Evolutionary conservation across 2,329 filamentous ascomycete genomes (phyloP), one percentile per base, ranked within the genome.

Genomic region (Paecilomyces sp.): DNA sequence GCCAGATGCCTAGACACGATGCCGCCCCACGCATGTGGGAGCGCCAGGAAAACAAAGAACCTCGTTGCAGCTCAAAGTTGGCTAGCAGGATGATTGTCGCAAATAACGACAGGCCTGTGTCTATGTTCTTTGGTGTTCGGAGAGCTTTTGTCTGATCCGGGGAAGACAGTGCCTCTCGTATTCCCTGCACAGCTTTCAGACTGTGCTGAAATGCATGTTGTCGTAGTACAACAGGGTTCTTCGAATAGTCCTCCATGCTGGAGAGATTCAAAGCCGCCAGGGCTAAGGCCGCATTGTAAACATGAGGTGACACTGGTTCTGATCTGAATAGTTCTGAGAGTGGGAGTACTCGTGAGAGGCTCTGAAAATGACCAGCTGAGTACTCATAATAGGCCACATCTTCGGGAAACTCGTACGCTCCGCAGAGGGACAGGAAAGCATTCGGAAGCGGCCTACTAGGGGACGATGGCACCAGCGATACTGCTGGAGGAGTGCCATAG

Each of bases 1-100:
- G 54, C 24, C 54, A 56, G 31, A 55, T 51, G 25, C 54, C 58
- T n/a, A 64, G 59, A 33, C 55, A 59, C n/a, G 47, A 47, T 24
- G 58, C 61, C 3, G 63, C 61, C 11, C 58, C 63, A 7, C 54
- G 57, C 57, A 63, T 62, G 22, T 63, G 63, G 5, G 60, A 61
- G n/a, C 53, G 52, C 62, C 62, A 63, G 6, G 56, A 54, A 7
- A 62, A 53, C 11, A 63, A 50, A 22, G 31, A 62, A 11, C 61
- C 58, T 34, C 60, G 57, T 41, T 60, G 60, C 52, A 63, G 60
- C 34, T 63, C 62, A 34, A 62, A 63, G 36, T 63, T 63, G 22
- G 62, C 60, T 13, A 60, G 54, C 12, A 63, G 34, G 47, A 63
- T 62, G 56, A 54, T 57, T 12, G 61, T 61, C 13, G 61, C 53